phyloP scores from a whole-genome alignment of 331 rosid genomes.

The Saraca asoca region DNA sequence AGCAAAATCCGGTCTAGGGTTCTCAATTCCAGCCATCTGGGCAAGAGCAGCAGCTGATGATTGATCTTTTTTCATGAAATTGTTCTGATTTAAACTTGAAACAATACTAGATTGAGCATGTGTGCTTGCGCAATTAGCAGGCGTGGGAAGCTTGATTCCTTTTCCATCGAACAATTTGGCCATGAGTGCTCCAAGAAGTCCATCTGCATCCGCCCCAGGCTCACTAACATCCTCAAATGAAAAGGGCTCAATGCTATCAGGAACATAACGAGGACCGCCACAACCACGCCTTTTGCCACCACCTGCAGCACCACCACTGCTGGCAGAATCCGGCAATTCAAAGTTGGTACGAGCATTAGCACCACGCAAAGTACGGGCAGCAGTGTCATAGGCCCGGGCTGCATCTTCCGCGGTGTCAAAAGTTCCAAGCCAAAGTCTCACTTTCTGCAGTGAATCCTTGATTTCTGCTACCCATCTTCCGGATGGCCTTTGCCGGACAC shows the following conservation, averaged over 20 bases:
- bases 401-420: slow-evolving; percentile 72
- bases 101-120: slow-evolving; percentile 27
- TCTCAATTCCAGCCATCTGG: slow-evolving; percentile 3
- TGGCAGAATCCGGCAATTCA: slow-evolving; percentile 40
- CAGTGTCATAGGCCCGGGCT: slow-evolving; percentile 62
- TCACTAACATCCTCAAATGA: slow-evolving; percentile 52
- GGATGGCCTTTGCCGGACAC: slow-evolving; percentile 69
- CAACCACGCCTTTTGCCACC: slow-evolving; percentile 2
- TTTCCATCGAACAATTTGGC: slow-evolving; percentile 51
- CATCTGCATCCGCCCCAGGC: slow-evolving; percentile 36
- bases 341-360: slow-evolving; percentile 69
- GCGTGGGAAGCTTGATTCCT: slow-evolving; percentile 21
- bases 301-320: neutral
- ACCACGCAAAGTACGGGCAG: slow-evolving; percentile 66
- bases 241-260: slow-evolving; percentile 50
- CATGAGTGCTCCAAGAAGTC: slow-evolving; percentile 62
- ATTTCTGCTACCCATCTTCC: slow-evolving; percentile 88
- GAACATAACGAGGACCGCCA: slow-evolving; percentile 5
- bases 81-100: slow-evolving; percentile 30
- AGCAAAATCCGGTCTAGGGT: neutral
- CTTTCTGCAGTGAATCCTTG: slow-evolving; percentile 65
- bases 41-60: neutral
- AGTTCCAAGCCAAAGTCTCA: slow-evolving; percentile 77
- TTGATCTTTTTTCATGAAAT: slow-evolving; percentile 33
- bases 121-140: neutral